Base-by-base conservation (phyloP, 148 eudicot species). In the Mesembryanthemum crystallinum region DNA sequence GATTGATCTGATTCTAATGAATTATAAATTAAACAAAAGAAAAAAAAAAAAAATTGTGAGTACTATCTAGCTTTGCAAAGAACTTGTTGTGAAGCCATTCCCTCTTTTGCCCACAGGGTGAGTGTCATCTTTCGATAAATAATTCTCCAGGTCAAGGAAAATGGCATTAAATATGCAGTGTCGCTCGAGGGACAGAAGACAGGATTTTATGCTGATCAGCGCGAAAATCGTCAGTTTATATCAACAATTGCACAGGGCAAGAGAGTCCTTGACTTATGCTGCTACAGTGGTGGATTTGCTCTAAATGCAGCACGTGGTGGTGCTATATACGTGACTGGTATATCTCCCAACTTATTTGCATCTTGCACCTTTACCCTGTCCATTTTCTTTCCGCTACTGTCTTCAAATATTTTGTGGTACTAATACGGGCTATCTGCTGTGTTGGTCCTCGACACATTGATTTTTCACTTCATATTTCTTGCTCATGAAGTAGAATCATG, bases 121-220 rank as follows among this genome's bases (percentile, higher is more conserved):
- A 17, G 28, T 59, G 65, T 24, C 27, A 67, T 77, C 55, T 35
- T 35, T 61, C 21, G 17, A 5, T 54, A n/a, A 8, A 52, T 14
- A 71, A 55, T 63, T 71, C 76, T 64, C 63, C 81, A 90, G 97
- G 93, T 92, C 62, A 80, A 84, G 88, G 98, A 94, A 83, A 92
- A 87, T 77, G 89, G 88, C 29, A 82, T 92, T 73, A 82, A 81
- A 21, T 90, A 89, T 86, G 80, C 84, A 49, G 75, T 94, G 73
- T 90, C 98, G 9, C 88, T 90, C 76, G 96, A 87, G 64, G 98
- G 98, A 69, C 97, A 94, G 76, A 94, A 94, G 82, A 94, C 97
- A 49, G 98, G 98, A 27, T 94, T 94, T 76, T 94, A 92, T 81
- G 97, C 97, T 13, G 98, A 94, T 88, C 98, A 94, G 83, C 97